Conservation (phyloP, 352 stramenopile species). For the Blastocystis sp. region DNA sequence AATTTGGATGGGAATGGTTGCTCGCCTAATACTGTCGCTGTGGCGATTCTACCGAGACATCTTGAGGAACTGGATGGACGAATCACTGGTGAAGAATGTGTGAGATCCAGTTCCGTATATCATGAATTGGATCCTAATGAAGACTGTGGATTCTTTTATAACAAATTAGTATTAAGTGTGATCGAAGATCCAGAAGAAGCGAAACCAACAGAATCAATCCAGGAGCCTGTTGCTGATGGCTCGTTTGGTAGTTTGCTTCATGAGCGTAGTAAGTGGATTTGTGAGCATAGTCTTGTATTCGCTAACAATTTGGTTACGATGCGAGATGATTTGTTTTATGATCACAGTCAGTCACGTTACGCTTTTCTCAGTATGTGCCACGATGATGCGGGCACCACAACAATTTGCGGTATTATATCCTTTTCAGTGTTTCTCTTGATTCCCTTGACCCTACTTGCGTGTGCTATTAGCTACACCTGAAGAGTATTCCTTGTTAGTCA, state of each 20-base stretch:
- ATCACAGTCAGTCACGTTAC: constrained; percentile 15
- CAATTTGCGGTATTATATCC: constrained; percentile 30
- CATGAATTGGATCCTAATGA: background rate
- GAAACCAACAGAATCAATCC: background rate
- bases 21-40: background rate
- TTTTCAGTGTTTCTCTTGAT: background rate
- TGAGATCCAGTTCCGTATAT: background rate
- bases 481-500: background rate
- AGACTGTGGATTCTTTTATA: constrained; percentile 49
- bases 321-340: background rate
- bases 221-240: background rate
- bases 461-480: background rate
- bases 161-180: background rate
- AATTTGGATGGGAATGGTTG: constrained; percentile 51
- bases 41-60: background rate
- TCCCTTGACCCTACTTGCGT: background rate
- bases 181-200: constrained; percentile 5
- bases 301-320: background rate
- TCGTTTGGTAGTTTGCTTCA: background rate
- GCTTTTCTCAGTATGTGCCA: constrained; percentile 5
- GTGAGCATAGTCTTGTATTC: constrained; percentile 2
- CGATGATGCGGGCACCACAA: constrained; percentile 19
- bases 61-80: background rate
- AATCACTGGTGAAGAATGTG: background rate
- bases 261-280: constrained; percentile 13